These are phyloP conservation scores for Globisporangium apiculatum DNA, from an alignment of 352 stramenopile genomes.

Conservation along the genomic window DNA sequence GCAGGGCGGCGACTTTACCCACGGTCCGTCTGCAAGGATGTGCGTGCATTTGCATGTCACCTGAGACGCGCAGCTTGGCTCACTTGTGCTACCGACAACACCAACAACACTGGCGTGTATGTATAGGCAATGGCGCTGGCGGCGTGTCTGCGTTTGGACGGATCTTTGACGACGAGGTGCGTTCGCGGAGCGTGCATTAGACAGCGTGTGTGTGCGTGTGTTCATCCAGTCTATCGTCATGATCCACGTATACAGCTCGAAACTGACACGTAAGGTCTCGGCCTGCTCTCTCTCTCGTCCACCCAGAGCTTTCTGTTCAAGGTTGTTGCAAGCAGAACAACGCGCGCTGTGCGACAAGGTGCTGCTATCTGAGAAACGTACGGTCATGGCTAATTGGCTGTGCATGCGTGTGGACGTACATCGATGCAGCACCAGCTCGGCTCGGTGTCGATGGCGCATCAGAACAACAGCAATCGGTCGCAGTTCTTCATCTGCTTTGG, in stretches of 20 bases:
- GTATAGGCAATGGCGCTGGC: slow-evolving; percentile 85
- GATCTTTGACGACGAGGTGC: slow-evolving; percentile 95
- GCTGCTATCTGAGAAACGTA: too few relatives aligned
- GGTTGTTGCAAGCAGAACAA: slow-evolving; percentile 13
- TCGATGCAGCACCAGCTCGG: slow-evolving; percentile 71
- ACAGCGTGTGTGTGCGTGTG: background rate
- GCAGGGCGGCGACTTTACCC: slow-evolving; percentile 92
- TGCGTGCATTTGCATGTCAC: too few relatives aligned
- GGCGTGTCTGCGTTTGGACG: slow-evolving; percentile 92
- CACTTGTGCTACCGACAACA: too few relatives aligned
- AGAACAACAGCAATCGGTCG: slow-evolving; percentile 94
- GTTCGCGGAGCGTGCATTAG: background rate
- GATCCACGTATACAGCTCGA: too few relatives aligned
- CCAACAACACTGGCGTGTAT: too few relatives aligned
- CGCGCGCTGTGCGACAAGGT: too few relatives aligned
- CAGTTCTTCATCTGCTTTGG: slow-evolving; percentile 99
- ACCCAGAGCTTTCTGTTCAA: slow-evolving; percentile 85
- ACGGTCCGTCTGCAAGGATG: slow-evolving; percentile 31
- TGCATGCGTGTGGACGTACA: background rate
- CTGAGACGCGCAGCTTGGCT: background rate
- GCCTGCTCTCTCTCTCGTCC: too few relatives aligned
- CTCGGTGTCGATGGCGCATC: slow-evolving; percentile 97
- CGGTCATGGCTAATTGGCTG: background rate
- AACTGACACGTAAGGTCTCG: too few relatives aligned
- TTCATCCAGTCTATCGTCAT: background rate